Base-by-base conservation (phyloP, 192 early-diverging fungal genomes). In the Coemansia sp. region DNA sequence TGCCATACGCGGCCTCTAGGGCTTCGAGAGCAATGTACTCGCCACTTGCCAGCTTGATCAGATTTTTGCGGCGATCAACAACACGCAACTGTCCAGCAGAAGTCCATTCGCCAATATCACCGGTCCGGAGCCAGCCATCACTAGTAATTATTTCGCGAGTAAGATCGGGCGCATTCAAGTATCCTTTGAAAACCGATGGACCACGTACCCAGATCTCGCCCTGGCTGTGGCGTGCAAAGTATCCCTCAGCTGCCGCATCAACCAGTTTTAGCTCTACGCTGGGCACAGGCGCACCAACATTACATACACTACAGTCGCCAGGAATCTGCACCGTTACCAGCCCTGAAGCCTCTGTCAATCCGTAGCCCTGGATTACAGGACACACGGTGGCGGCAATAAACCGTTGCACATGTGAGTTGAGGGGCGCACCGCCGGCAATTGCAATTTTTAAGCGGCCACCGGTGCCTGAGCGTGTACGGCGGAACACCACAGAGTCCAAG, bases 21-120 rank as follows among this genome's bases (percentile, higher is more conserved):
- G 93, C 92, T 77, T 98, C 96, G 37, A 98, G 77, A 21, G 96
- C 96, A 74, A 98, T 90, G 77, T 91, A 93, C 80, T 96, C 94
- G 67, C 93, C 96, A 70, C 93, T 85, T 5, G 87, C 82, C 62
- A 95, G 83, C 77, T 96, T 98, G 63, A 98, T 90, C 54, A 98
- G 85, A 77, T 97, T 98, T 86, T 94, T 94, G 67, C 86, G 89
- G 50, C 96, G 86, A 75, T 98, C 96, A 71, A 98, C 93, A 51
- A 98, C 87, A 14, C 82, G 72, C 25, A 98, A 66, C 38, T 87
- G 85, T 41, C 94, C 94, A 61, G 89, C 88, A 1, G 83, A 69
- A 50, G 85, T 80, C 89, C 89, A 92, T 84, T 92, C 88, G 57
- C 87, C 96, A 67, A 98, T 90, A 79, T 94, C 94, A 51, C 94